phyloP scores from a whole-genome alignment of 805 yeast genomes.

The Suhomyces kilbournensis region DNA sequence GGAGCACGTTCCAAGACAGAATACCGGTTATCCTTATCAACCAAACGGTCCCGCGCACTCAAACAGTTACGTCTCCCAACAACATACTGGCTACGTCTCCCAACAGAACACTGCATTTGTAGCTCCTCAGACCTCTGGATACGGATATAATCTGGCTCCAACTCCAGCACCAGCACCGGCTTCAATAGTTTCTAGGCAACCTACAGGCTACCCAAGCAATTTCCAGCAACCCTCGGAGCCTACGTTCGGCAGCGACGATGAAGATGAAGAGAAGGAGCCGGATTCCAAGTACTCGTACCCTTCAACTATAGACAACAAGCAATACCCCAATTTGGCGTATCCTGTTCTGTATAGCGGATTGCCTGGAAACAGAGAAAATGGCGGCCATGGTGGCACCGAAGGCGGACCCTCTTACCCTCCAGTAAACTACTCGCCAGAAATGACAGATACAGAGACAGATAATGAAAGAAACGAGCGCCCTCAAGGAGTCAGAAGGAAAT shows the following conservation, averaged over 20 bases:
- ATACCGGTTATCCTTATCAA: neutral
- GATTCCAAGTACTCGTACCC: neutral
- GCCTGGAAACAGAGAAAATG: neutral
- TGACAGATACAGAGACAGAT: constrained; percentile 7
- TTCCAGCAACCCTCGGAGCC: constrained; percentile 11
- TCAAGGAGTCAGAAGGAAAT: constrained; percentile 7
- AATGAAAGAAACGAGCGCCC: constrained; percentile 3
- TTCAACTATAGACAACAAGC: neutral
- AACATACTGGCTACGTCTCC: neutral
- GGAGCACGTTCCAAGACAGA: neutral
- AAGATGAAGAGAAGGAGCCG: neutral
- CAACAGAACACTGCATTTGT: constrained; percentile 4
- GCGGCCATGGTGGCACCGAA: neutral
- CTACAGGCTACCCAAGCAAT: constrained; percentile 7
- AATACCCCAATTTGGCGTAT: neutral
- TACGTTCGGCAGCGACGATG: constrained; percentile 7
- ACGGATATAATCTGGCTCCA: neutral
- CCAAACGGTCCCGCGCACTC: neutral
- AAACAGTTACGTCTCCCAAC: neutral
- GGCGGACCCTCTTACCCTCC: constrained; percentile 5
- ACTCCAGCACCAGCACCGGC: neutral
- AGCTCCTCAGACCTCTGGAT: neutral
- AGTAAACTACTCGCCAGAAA: constrained; percentile 7
- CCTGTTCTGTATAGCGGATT: constrained; percentile 2
- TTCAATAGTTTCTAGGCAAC: constrained; percentile 1